Evolutionary conservation across 768 basidiomycete genomes (phyloP).

Genomic region (Tylopilus sp.): DNA sequence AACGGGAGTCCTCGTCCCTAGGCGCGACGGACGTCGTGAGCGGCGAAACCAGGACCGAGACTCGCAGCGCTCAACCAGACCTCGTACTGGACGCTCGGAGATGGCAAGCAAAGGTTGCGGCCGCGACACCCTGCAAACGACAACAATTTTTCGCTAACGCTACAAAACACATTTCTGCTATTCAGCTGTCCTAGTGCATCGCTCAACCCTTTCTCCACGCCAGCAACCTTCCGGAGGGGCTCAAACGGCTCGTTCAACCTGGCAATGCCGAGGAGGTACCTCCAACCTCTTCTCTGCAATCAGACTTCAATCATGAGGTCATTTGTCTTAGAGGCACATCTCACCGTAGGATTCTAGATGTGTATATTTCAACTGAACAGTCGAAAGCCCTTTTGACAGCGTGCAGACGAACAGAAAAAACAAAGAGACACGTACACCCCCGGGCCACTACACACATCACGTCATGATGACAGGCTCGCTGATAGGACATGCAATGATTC

Average conservation of each 20-base stretch:
- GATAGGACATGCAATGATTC: neutral
- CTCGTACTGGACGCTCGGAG: constrained; percentile 11
- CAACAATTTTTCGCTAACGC: constrained; percentile 24
- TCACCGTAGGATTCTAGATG: constrained; percentile 1
- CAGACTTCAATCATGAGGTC: constrained; percentile 4
- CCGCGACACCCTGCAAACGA: constrained; percentile 22
- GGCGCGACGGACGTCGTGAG: constrained; percentile 23
- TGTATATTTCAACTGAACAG: neutral
- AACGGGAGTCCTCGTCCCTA: constrained; percentile 16
- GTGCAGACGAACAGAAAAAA: neutral
- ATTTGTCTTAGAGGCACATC: constrained; percentile 2
- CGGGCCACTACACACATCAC: neutral
- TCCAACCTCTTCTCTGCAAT: neutral
- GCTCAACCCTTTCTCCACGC: constrained; percentile 1
- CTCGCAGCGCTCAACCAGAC: constrained; percentile 20
- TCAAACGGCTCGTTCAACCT: neutral
- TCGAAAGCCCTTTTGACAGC: neutral
- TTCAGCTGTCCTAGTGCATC: constrained; percentile 8
- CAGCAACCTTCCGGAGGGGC: neutral
- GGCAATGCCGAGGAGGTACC: neutral
- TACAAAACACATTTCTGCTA: constrained; percentile 8
- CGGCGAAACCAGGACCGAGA: constrained; percentile 15
- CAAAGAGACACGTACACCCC: neutral
- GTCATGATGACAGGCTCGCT: constrained; percentile 8
- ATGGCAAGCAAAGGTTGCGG: constrained; percentile 23